Percentiles rank a stretch among this genome's conserved stretches.
phyloP scores from a whole-genome alignment of 108 stramenopile genomes.

The Mayamaea pseudoterrestris region DNA sequence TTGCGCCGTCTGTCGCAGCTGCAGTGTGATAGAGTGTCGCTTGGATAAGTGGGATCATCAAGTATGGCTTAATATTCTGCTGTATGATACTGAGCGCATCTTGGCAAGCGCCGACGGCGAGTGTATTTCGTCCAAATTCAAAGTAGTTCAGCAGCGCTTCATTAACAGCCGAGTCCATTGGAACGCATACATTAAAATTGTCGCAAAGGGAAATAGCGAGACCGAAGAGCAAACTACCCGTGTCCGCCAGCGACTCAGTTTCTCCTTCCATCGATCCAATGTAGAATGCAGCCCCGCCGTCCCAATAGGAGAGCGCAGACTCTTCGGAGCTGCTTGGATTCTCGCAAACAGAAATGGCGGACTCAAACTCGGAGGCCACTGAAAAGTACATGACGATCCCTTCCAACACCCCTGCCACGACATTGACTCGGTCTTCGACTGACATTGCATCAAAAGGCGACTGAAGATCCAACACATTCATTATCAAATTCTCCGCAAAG shows the following conservation, averaged over 20 bases:
- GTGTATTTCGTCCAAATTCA: conserved; percentile 6
- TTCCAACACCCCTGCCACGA: conserved; percentile 15
- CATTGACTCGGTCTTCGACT: conserved; percentile 15
- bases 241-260: conserved; percentile 5
- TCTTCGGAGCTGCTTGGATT: not conserved
- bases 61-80: conserved; percentile 6
- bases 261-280: conserved; percentile 45
- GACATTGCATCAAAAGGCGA: conserved; percentile 9
- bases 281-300: conserved; percentile 31
- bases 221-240: conserved; percentile 21
- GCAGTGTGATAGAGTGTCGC: conserved; percentile 27
- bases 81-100: conserved; percentile 6
- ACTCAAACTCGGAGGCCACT: conserved; percentile 7
- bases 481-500: conserved; percentile 20
- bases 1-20: conserved; percentile 9
- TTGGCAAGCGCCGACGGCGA: conserved; percentile 12
- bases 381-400: conserved; percentile 28
- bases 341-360: conserved; percentile 13
- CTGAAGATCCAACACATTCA: conserved; percentile 9
- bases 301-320: conserved; percentile 19
- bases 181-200: conserved; percentile 26
- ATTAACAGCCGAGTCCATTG: conserved; percentile 10
- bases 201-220: conserved; percentile 29
- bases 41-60: conserved; percentile 32
- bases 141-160: conserved; percentile 15